Conservation (phyloP, 441 rosid genomes). For the Erysimum pusillum region DNA sequence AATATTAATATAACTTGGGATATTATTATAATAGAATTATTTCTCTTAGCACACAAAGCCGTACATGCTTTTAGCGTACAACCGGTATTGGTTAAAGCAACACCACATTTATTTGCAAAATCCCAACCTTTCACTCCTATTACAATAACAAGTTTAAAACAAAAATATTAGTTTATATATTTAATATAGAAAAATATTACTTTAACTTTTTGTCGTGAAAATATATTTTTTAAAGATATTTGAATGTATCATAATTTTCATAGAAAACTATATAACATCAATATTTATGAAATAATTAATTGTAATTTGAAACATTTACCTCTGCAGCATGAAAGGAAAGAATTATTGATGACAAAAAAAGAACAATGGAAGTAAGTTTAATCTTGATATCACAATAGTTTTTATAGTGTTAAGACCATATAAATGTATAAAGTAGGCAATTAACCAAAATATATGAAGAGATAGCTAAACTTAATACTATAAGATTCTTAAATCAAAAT, state of each 20-base stretch:
- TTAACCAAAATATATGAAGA: background rate
- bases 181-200: background rate
- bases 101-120: background rate
- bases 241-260: background rate
- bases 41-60: background rate
- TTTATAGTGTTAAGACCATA: background rate
- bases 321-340: background rate
- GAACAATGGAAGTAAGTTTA: background rate
- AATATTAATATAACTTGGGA: background rate
- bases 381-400: background rate
- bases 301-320: background rate
- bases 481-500: background rate
- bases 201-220: background rate
- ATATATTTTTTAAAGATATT: background rate
- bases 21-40: background rate
- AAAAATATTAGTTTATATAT: background rate
- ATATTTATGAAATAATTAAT: background rate
- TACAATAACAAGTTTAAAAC: background rate
- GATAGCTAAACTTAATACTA: background rate
- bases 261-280: background rate
- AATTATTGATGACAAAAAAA: background rate
- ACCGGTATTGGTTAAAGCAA: background rate
- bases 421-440: background rate
- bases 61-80: background rate
- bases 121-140: background rate